These are phyloP conservation scores for Gentiana straminea DNA, from an alignment of 257 asterid species.

Conservation along the genomic window DNA sequence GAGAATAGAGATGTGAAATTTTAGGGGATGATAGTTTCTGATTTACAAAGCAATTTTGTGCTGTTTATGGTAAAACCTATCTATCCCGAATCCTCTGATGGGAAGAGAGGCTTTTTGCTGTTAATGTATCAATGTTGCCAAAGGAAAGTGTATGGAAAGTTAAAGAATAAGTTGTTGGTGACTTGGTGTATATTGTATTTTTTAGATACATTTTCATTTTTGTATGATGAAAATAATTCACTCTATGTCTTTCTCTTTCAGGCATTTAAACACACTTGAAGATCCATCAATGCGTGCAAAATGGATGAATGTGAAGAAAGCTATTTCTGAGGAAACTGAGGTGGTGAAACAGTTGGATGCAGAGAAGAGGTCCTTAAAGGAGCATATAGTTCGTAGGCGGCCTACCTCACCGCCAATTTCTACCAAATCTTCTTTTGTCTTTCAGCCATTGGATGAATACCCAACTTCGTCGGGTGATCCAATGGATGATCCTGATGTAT, in stretches of 20 bases:
- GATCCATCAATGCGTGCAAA: conserved; percentile 78
- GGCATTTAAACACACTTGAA: conserved; percentile 82
- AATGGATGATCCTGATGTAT: conserved; percentile 99
- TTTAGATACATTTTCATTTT: too few species aligned
- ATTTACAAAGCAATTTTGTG: too few species aligned
- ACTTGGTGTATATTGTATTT: too few species aligned
- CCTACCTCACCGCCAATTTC: conserved; percentile 90
- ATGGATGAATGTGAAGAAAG: conserved; percentile 94
- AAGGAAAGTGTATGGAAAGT: too few species aligned
- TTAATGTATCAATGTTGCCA: too few species aligned
- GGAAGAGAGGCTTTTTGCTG: too few species aligned
- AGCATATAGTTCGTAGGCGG: conserved; percentile 59
- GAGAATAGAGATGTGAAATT: too few species aligned
- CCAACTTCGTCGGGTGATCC: conserved; percentile 76
- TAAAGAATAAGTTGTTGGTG: too few species aligned
- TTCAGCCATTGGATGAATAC: conserved; percentile 90
- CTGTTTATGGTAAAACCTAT: too few species aligned
- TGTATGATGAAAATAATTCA: too few species aligned
- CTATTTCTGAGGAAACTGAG: conserved; percentile 89
- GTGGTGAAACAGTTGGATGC: conserved; percentile 93
- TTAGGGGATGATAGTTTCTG: too few species aligned
- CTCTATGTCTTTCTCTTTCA: conserved; percentile 11
- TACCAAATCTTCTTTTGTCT: conserved; percentile 72
- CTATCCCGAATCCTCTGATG: too few species aligned
- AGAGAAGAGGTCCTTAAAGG: conserved; percentile 81